Evolutionary conservation across 2,329 filamentous ascomycete genomes (phyloP), one percentile per base, ranked within the genome.

Genomic region (Neofusicoccum ribis): DNA sequence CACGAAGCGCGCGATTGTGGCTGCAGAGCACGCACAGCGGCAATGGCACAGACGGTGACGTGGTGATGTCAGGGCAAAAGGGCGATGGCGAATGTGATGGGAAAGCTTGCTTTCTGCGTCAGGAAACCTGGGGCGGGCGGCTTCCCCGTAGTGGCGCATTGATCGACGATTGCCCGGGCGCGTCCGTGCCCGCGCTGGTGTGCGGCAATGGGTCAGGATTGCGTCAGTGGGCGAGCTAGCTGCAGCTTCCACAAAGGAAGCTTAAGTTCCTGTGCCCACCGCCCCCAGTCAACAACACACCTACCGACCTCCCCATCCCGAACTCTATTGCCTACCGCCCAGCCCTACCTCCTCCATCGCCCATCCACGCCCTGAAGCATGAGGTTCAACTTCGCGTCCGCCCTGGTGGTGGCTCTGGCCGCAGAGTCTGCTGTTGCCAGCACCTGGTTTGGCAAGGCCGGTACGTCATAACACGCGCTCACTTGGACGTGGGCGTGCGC

Each of bases 381-480:
- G 93, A 95, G 87, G 84, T 86, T 95, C 79, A 80, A 84, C 69
- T 80, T 92, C 74, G 83, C 85, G 68, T 85, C 88, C 76, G 77
- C 92, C 79, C 80, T 94, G 70, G 83, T 91, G 73, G 83, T 91
- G 74, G 87, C 88, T 72, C 82, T 96, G 66, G 89, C 91, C 75
- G 86, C 89, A 46, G 87, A 91, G 74, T 85, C 84, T 68, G 88
- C 87, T 54, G 80, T 87, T 68, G 91, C 89, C 69, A 93, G 89
- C 81, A 90, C 81, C 78, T 97, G 93, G 93, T 93, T 96, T 76
- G 87, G 86, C 76, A 95, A 92, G 80, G 84, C 92, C 74, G 90
- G 93, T 96, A 85, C 72, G 91, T 65, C 47, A 49, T 59, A 20
- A 54, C 54, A 17, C n/a, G 46, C 41, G 6, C 61, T 34, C 47